A percentile compares a stretch with the other conserved stretches of the same genome.
Conservation (phyloP, 495 filamentous ascomycete genomes). For the Evansstolkia leycettana region DNA sequence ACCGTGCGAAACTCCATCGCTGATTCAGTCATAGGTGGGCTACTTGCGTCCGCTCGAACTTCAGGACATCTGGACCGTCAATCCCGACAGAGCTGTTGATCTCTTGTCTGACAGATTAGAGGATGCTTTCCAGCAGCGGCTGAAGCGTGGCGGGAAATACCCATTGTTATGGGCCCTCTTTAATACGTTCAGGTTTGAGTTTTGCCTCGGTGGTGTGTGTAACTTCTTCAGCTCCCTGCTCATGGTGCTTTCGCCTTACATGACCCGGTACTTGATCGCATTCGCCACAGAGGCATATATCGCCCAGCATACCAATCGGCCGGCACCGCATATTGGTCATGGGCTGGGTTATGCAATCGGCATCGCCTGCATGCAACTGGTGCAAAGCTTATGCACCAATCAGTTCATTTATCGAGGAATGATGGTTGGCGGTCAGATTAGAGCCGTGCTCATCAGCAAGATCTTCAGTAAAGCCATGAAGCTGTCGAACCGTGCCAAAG, state of each 20-base stretch:
- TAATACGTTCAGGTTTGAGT: conserved; percentile 78
- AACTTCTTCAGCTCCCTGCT: conserved; percentile 58
- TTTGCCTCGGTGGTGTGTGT: conserved; percentile 70
- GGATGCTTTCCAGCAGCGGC: conserved; percentile 53
- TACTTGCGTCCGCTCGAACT: conserved; percentile 75
- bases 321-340: conserved; percentile 47
- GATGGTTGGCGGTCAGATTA: conserved; percentile 64
- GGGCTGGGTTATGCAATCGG: conserved; percentile 68
- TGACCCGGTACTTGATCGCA: conserved; percentile 61
- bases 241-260: conserved; percentile 63
- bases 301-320: conserved; percentile 26
- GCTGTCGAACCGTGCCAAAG: conserved; percentile 65
- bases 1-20: neutral
- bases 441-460: conserved; percentile 59
- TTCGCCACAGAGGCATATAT: conserved; percentile 73
- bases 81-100: conserved; percentile 63
- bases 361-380: conserved; percentile 61
- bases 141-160: conserved; percentile 53
- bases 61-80: conserved; percentile 80
- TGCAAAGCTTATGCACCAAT: conserved; percentile 60
- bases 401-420: conserved; percentile 77
- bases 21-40: conserved; percentile 27
- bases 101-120: conserved; percentile 50
- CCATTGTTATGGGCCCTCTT: conserved; percentile 72
- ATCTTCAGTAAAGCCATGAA: conserved; percentile 78